These are phyloP conservation scores for Xylaria sp. DNA, from an alignment of 2,329 filamentous ascomycete genomes.

Conservation along the genomic window DNA sequence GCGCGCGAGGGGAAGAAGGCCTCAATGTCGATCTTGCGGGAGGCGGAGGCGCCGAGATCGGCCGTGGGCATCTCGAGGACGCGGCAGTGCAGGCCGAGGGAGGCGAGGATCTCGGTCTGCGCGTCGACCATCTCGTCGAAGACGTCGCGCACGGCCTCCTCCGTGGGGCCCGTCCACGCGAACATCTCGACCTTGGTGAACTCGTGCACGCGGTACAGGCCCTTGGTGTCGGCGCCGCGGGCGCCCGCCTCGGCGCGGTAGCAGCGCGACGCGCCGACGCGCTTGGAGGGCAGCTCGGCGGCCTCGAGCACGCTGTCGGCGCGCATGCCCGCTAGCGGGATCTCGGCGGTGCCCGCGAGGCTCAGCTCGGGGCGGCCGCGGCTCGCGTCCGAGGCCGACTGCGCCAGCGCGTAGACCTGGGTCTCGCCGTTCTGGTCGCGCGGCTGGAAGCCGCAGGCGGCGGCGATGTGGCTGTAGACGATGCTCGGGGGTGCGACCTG, in stretches of 20 bases:
- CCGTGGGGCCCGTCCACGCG: constrained; percentile 78
- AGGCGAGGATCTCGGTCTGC: constrained; percentile 83
- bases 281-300: constrained; percentile 76
- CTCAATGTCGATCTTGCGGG: constrained; percentile 91
- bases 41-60: constrained; percentile 90
- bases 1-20: constrained; percentile 88
- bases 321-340: constrained; percentile 91
- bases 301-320: constrained; percentile 76
- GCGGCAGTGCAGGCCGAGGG: constrained; percentile 84
- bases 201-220: constrained; percentile 95
- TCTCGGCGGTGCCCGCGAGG: constrained; percentile 91
- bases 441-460: constrained; percentile 93
- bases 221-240: constrained; percentile 89
- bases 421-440: constrained; percentile 90
- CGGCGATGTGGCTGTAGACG: constrained; percentile 90
- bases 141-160: constrained; percentile 61
- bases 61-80: constrained; percentile 90
- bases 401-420: constrained; percentile 86
- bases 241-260: constrained; percentile 96
- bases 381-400: constrained; percentile 70
- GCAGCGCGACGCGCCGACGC: constrained; percentile 88
- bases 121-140: constrained; percentile 90
- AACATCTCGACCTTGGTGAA: constrained; percentile 99
- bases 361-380: constrained; percentile 74
- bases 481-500: constrained; percentile 86